Evolutionary conservation across 108 stramenopile genomes (phyloP), one percentile per base, ranked within the genome.

Genomic region (Skeletonema grethae): DNA sequence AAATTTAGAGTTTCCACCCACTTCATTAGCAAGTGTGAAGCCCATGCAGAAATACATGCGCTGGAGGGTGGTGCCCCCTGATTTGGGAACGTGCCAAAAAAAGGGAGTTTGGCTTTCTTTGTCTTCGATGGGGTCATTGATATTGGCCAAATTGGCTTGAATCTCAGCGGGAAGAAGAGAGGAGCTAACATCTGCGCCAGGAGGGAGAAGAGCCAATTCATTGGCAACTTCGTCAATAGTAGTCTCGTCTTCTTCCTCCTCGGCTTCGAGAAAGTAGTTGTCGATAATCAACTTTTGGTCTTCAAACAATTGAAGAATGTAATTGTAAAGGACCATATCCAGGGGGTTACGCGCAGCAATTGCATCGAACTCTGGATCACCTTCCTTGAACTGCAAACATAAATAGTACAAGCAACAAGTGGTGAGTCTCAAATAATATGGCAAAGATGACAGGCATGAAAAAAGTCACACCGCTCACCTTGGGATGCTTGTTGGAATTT

Each of bases 71-170:
- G 77, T 67, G 25, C 80, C 80, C 7, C 80, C 84, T 12, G 66
- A 57, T 18, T 82, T 82, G 29, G 80, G 79, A 6, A 85, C 67
- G 34, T 82, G 82, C 84, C 84, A 85, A 29, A 85, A 82, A 46
- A 85, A 73, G n/a, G 80, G 76, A 35, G 73, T 76, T 45, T 50
- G 41, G 24, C 11, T 29, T 46, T 69, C 65, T 4, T 28, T 53
- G 25, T 48, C 57, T 63, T 48, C 48, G 22, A 70, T 38, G 25
- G 75, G 57, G 12, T 53, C 43, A 30, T 46, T 68, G 25, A 70
- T 46, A 46, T 77, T 53, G 5, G 50, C 61, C 55, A 77, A 65
- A 28, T 69, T 69, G 7, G 18, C 30, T 34, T 22, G 62, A 18
- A 48, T 64, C 57, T 30, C 31, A 13, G 7, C 24, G 57, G 61